These are phyloP conservation scores for Arthrobotrys megalospora DNA, from an alignment of 2,329 filamentous ascomycete genomes.

Conservation along the genomic window DNA sequence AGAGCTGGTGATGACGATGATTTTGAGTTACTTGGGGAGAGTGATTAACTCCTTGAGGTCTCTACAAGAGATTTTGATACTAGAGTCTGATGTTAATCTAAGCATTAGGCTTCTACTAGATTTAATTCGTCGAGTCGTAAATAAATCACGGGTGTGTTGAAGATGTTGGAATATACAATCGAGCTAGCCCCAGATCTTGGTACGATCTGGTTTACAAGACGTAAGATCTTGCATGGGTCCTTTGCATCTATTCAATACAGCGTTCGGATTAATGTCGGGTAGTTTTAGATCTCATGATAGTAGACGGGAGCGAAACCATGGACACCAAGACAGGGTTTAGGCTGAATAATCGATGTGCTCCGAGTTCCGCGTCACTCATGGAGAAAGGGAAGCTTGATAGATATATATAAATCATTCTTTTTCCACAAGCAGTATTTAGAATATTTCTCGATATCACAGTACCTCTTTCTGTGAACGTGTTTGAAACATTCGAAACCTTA, in stretches of 20 bases:
- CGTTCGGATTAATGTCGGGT: constrained; percentile 49
- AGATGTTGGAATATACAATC: constrained; percentile 16
- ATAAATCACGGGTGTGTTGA: not conserved
- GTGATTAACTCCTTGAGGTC: constrained; percentile 20
- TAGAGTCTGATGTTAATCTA: not conserved
- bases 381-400: not conserved
- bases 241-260: constrained; percentile 29
- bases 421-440: not conserved
- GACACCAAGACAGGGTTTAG: constrained; percentile 37
- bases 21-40: constrained; percentile 51
- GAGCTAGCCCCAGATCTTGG: constrained; percentile 19
- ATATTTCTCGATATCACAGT: not conserved
- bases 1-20: constrained; percentile 31
- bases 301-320: constrained; percentile 2
- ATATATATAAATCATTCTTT: constrained; percentile 7
- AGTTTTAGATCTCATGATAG: constrained; percentile 31
- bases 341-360: constrained; percentile 38
- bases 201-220: not conserved
- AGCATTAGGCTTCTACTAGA: not conserved
- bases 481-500: not conserved
- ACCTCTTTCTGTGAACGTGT: not conserved
- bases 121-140: not conserved
- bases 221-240: not conserved
- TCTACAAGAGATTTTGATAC: not conserved
- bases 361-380: not conserved